A percentile compares a stretch with the other conserved stretches of the same genome.
These are phyloP conservation scores for Cyclotella choctawhatcheeana DNA, from an alignment of 108 stramenopile species.

Conservation along the genomic window DNA sequence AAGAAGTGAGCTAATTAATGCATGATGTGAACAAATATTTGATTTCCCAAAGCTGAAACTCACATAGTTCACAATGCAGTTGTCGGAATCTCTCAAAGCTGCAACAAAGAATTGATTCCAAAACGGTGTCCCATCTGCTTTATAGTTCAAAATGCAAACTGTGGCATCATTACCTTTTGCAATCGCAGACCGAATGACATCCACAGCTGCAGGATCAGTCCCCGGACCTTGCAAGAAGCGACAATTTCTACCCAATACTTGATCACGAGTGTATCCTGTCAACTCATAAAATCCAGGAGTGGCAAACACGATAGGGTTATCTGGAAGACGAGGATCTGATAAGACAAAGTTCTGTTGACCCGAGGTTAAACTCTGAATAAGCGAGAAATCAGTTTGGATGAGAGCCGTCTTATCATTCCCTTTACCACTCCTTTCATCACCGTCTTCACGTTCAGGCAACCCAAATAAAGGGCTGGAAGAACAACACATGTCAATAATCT, in stretches of 20 bases:
- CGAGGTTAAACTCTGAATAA: conserved; percentile 79
- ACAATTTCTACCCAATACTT: conserved; percentile 98
- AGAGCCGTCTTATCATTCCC: conserved; percentile 38
- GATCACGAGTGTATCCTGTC: conserved; percentile 93
- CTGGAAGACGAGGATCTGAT: conserved; percentile 96
- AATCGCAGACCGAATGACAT: conserved; percentile 83
- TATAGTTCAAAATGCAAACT: conserved; percentile 95
- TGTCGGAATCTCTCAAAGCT: conserved; percentile 90
- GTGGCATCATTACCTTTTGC: conserved; percentile 87
- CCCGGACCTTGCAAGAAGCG: conserved; percentile 95
- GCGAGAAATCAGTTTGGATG: conserved; percentile 79
- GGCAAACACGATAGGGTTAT: conserved; percentile 96
- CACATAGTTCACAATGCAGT: conserved; percentile 94
- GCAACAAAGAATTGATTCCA: conserved; percentile 99
- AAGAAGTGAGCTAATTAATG: not conserved
- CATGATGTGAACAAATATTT: not conserved
- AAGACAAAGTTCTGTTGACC: conserved; percentile 91
- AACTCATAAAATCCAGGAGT: conserved; percentile 90
- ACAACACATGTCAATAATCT: conserved; percentile 85
- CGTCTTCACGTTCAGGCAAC: conserved; percentile 3
- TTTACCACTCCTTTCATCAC: conserved; percentile 7
- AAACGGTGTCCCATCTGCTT: conserved; percentile 97
- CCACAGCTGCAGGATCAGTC: conserved; percentile 94
- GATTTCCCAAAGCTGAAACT: conserved; percentile 30
- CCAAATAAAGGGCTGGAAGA: conserved; percentile 72